Percentiles rank a stretch among this genome's conserved stretches.
phyloP scores from a whole-genome alignment of 140 eudicot species.

The Erigeron philadelphicus region DNA sequence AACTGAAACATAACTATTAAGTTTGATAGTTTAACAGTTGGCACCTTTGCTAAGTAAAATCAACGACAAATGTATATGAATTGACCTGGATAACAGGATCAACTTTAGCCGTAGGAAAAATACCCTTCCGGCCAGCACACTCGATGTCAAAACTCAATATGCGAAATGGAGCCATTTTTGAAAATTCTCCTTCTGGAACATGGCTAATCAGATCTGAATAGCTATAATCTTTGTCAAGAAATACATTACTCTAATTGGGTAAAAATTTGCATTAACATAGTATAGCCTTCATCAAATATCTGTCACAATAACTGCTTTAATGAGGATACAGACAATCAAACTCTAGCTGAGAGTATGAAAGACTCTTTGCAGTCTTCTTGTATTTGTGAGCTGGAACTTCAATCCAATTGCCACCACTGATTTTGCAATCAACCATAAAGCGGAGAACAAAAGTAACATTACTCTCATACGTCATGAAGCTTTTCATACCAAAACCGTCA shows the following conservation, averaged over 20 bases:
- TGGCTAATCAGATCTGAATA: constrained; percentile 84
- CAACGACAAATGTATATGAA: not conserved
- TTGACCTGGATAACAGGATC: constrained; percentile 97
- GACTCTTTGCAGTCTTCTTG: constrained; percentile 51
- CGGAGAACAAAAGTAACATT: constrained; percentile 93
- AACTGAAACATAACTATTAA: constrained; percentile 18
- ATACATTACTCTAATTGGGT: constrained; percentile 15
- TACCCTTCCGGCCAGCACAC: constrained; percentile 99
- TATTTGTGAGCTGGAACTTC: constrained; percentile 81
- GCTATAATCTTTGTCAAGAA: constrained; percentile 51
- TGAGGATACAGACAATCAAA: constrained; percentile 95
- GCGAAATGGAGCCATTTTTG: constrained; percentile 98
- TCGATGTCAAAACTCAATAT: constrained; percentile 94
- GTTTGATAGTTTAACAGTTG: not conserved
- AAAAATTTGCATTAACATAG: constrained; percentile 8
- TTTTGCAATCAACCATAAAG: constrained; percentile 92
- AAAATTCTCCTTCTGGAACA: constrained; percentile 87
- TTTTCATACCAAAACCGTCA: constrained; percentile 89
- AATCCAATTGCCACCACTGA: constrained; percentile 97
- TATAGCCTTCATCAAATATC: constrained; percentile 22
- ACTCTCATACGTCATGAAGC: constrained; percentile 93
- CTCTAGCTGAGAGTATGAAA: constrained; percentile 81
- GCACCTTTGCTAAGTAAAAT: constrained; percentile 4
- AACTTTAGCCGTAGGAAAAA: constrained; percentile 79
- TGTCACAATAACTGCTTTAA: constrained; percentile 13